Conservation (phyloP, 1,139 yeast species). For the Taphrina pruni region DNA sequence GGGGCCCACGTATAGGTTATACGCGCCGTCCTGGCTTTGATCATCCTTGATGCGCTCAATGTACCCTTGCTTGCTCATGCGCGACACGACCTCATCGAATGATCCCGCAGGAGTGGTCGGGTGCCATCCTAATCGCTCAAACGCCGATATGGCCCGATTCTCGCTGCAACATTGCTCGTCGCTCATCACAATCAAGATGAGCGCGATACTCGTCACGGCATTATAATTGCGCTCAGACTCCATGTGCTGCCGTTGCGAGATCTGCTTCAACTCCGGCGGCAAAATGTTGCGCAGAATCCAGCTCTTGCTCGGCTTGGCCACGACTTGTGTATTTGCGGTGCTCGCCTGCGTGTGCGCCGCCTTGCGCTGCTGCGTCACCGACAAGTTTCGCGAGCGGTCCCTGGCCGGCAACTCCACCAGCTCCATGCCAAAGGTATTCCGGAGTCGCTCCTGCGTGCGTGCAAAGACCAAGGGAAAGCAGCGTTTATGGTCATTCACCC, state of each 20-base stretch:
- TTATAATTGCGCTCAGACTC: constrained; percentile 34
- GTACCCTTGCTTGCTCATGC: constrained; percentile 45
- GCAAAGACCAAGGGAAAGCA: constrained; percentile 43
- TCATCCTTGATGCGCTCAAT: constrained; percentile 45
- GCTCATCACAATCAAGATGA: constrained; percentile 43
- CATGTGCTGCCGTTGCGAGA: constrained; percentile 28
- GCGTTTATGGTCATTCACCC: constrained; percentile 43
- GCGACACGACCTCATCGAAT: constrained; percentile 42
- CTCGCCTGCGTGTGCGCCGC: constrained; percentile 32
- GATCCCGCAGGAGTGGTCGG: constrained; percentile 42
- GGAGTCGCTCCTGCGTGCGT: constrained; percentile 43
- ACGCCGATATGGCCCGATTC: constrained; percentile 37
- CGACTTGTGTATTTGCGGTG: constrained; percentile 15
- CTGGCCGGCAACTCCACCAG: constrained; percentile 45
- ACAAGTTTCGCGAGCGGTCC: constrained; percentile 33
- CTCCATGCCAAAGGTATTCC: constrained; percentile 43
- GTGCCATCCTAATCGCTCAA: constrained; percentile 41
- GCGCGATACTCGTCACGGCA: constrained; percentile 41
- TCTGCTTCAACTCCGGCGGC: constrained; percentile 36
- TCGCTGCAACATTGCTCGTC: constrained; percentile 41
- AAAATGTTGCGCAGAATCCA: constrained; percentile 42
- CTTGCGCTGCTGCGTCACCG: constrained; percentile 41
- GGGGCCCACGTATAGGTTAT: constrained; percentile 28
- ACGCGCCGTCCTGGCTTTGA: constrained; percentile 31
- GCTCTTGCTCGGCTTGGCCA: constrained; percentile 36